A percentile compares a stretch with the other conserved stretches of the same genome.
phyloP scores from a whole-genome alignment of 2,329 filamentous ascomycete species.

The Pseudogymnoascus sp. region DNA sequence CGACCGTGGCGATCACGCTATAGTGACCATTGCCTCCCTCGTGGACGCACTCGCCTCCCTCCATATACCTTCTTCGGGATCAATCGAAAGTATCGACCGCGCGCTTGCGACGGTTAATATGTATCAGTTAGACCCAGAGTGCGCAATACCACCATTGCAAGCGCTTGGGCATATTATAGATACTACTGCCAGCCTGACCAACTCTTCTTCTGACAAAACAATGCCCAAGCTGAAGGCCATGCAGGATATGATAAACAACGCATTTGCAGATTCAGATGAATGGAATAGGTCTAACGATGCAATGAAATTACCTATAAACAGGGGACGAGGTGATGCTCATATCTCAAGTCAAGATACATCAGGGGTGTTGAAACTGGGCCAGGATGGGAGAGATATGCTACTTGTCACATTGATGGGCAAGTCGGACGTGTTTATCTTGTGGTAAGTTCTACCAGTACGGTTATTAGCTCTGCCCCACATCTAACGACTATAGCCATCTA shows the following conservation, averaged over 20 bases:
- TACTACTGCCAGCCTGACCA: slow-evolving; percentile 60
- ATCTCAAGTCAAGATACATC: slow-evolving; percentile 52
- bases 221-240: slow-evolving; percentile 54
- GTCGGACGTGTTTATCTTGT: slow-evolving; percentile 38
- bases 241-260: slow-evolving; percentile 55
- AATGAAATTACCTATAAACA: slow-evolving; percentile 47
- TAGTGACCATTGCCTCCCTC: slow-evolving; percentile 58
- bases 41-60: slow-evolving; percentile 65
- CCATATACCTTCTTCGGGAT: slow-evolving; percentile 55
- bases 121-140: slow-evolving; percentile 59
- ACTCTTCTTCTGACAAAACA: slow-evolving; percentile 51
- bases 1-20: slow-evolving; percentile 52
- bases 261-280: slow-evolving; percentile 29
- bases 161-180: slow-evolving; percentile 62
- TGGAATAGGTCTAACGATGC: slow-evolving; percentile 38
- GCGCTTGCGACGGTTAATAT: slow-evolving; percentile 69
- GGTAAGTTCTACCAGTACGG: slow-evolving; percentile 4
- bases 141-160: slow-evolving; percentile 59
- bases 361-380: slow-evolving; percentile 44
- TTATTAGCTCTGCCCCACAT: slow-evolving; percentile 20
- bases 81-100: slow-evolving; percentile 61
- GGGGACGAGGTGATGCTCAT: slow-evolving; percentile 39
- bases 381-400: slow-evolving; percentile 45
- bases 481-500: slow-evolving; percentile 39
- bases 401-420: slow-evolving; percentile 56